Evolutionary conservation across 2,329 filamentous ascomycete species (phyloP), one percentile per base, ranked within the genome.

Genomic region (Gaeumannomyces tritici): DNA sequence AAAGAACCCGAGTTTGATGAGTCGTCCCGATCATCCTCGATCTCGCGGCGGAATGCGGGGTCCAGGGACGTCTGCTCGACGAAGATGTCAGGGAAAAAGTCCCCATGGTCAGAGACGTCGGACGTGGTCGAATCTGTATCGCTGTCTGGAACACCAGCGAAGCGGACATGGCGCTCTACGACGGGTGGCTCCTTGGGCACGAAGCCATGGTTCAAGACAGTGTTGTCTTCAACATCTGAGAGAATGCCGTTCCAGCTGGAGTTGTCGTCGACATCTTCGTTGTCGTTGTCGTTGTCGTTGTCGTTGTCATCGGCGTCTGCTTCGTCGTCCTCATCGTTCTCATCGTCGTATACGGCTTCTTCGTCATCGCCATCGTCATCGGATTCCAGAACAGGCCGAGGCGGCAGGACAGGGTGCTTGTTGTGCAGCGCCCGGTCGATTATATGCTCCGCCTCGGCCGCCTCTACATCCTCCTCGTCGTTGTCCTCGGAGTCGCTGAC

Each of bases 71-170:
- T 88, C 73, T 92, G 89, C 60, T 89, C 85, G 63, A 93, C 80
- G 72, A 93, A 93, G 64, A 93, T 86, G 70, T 92, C 86, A 1
- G 89, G 88, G 65, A 91, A 91, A 66, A 91, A 83, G 65, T 85
- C 83, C 57, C 81, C 75, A 65, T 86, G 82, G 63, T 86, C 82
- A 54, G 87, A 84, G 4, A 80, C 83, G 60, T 87, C 86, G 61
- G 69, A 70, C 1, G 69, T 69, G 2, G 85, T 86, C 3, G 83
- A 84, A 64, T 87, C 83, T 62, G 83, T 89, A 67, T 90, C 88
- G 63, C 88, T 88, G 64, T 83, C 81, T 63, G 86, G 82, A 55
- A 88, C 80, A 62, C 84, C 82, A 61, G 87, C 82, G 69, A 95
- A 95, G 69, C 89, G 89, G 56, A 95, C 90, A 66, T 88, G 88